Base-by-base conservation (phyloP, 352 stramenopile genomes). In the Halophytophthora batemanensis region DNA sequence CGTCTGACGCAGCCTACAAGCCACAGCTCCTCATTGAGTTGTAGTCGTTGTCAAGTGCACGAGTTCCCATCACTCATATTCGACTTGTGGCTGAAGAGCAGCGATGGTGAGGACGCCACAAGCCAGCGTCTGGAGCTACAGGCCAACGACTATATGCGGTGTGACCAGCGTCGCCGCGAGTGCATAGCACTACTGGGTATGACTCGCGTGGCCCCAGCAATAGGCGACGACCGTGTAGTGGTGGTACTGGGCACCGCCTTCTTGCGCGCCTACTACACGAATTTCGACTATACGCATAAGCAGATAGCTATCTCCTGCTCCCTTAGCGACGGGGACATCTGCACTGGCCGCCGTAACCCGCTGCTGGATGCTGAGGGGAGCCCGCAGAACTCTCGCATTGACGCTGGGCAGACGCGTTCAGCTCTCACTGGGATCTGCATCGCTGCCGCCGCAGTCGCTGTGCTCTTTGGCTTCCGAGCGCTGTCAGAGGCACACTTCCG, bases 91-190 rank as follows among this genome's bases (percentile, higher is more conserved):
- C n/a, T 40, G 17, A 13, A 33, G 2, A 34, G 46, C 33, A 37
- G 19, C 22, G 18, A 28, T 12, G 39, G 39, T 7, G 37, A 13
- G 12, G 35, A 40, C 2, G 15, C 17, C 19, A 57, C n/a, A 6
- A 55, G 7, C 1, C 54, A 61, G 28, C 45, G 31, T 33, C 39
- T 66, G 15, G 39, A 52, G 18, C 40, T 67, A 14, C 47, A 50
- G n/a, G 45, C 49, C 17, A 59, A 44, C n/a, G 54, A 71, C 38
- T 67, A 65, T 39, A 53, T 65, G 22, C 53, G 59, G 3, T 68
- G 63, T 21, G 53, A 65, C 21, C 37, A 38, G 15, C 48, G 19
- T 25, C 47, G 36, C 12, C 49, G 31, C 22, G 48, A 63, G 31
- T 64, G 52, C 22, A 66, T 53, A 25, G 40, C 54, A 42, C 54